Percentiles rank a stretch among this genome's conserved stretches.
These are phyloP conservation scores for Geranium rotundifolium DNA, from an alignment of 345 rosid species.

Conservation along the genomic window DNA sequence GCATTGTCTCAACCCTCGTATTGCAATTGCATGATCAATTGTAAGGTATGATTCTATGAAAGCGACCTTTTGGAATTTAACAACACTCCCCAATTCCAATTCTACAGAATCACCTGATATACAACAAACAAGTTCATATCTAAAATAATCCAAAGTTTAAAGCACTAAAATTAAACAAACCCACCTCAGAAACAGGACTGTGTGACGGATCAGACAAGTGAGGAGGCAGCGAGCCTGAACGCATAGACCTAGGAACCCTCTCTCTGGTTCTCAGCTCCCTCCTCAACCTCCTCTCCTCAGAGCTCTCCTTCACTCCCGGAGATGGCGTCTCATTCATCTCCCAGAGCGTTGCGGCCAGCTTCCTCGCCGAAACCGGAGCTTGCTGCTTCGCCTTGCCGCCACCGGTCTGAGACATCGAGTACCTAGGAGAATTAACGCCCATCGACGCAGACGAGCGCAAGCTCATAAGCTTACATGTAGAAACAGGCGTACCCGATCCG, in stretches of 20 bases:
- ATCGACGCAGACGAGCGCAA: conserved; percentile 55
- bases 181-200: conserved; percentile 90
- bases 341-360: conserved; percentile 94
- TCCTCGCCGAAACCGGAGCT: conserved; percentile 83
- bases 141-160: not conserved
- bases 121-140: too few relatives aligned
- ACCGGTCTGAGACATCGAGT: conserved; percentile 33
- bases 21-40: not conserved
- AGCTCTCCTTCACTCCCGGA: conserved; percentile 37
- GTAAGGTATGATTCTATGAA: not conserved
- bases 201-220: conserved; percentile 96
- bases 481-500: conserved; percentile 82
- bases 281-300: conserved; percentile 31
- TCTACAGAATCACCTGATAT: not conserved
- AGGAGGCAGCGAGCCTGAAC: conserved; percentile 75
- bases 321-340: conserved; percentile 97
- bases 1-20: not conserved
- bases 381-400: conserved; percentile 27
- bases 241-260: conserved; percentile 42
- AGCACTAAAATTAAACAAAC: conserved; percentile 5
- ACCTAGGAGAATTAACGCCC: conserved; percentile 45
- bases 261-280: conserved; percentile 44
- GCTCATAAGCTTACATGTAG: conserved; percentile 75
- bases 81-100: not conserved
- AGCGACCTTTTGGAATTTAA: too few relatives aligned